Evolutionary conservation across 495 filamentous ascomycete species (phyloP).

Genomic region (Xylaria cubensis): DNA sequence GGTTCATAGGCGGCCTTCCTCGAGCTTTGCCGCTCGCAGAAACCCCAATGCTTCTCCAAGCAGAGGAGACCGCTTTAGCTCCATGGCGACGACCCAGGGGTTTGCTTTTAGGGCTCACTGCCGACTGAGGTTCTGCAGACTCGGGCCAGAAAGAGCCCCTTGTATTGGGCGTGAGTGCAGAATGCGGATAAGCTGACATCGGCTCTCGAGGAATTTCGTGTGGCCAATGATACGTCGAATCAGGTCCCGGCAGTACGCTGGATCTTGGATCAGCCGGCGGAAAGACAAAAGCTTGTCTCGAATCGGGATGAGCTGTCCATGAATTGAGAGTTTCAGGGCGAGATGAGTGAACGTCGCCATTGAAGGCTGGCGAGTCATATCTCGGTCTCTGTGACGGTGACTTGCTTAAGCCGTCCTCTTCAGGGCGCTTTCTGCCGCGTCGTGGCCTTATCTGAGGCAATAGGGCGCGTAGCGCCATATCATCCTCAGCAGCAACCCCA

Average conservation of each 20-base stretch:
- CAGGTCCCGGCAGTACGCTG: constrained; percentile 34
- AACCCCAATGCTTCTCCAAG: constrained; percentile 79
- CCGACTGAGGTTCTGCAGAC: constrained; percentile 68
- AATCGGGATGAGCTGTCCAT: constrained; percentile 58
- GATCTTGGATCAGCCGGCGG: constrained; percentile 39
- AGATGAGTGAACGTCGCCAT: constrained; percentile 58
- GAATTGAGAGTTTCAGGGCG: constrained; percentile 46
- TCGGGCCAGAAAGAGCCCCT: constrained; percentile 57
- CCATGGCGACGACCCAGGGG: constrained; percentile 76
- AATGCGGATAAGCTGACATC: constrained; percentile 75
- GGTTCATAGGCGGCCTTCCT: constrained; percentile 84
- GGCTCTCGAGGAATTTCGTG: constrained; percentile 61
- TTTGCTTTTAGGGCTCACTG: constrained; percentile 67
- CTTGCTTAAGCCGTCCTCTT: constrained; percentile 67
- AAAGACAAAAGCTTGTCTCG: constrained; percentile 47
- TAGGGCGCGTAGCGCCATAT: constrained; percentile 87
- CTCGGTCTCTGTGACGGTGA: constrained; percentile 69
- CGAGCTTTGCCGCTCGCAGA: constrained; percentile 75
- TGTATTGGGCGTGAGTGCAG: constrained; percentile 72
- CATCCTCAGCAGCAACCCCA: constrained; percentile 88
- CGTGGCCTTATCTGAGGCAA: constrained; percentile 91
- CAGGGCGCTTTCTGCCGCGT: constrained; percentile 82
- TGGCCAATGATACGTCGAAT: constrained; percentile 44
- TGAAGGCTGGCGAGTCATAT: constrained; percentile 69
- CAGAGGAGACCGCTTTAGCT: constrained; percentile 88